phyloP scores from a whole-genome alignment of 768 basidiomycete genomes.

The Amanita subjunquillea region DNA sequence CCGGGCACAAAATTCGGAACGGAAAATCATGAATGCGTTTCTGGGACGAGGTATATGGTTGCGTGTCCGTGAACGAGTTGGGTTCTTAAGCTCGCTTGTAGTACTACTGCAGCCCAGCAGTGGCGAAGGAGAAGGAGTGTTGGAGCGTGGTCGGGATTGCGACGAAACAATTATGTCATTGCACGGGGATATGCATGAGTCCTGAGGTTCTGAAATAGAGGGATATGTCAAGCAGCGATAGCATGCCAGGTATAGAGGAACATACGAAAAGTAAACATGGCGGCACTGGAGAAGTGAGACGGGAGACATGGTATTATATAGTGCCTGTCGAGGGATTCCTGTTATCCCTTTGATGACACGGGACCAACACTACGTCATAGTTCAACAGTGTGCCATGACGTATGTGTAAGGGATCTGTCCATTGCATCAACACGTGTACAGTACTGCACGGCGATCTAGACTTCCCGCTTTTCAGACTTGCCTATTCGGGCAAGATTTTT shows the following conservation, averaged over 20 bases:
- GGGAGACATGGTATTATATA: conserved; percentile 5
- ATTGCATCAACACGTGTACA: background rate
- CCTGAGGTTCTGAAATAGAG: background rate
- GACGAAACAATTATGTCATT: background rate
- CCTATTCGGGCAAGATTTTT: background rate
- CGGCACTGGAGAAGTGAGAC: background rate
- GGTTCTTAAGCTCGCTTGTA: background rate
- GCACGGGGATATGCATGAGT: background rate
- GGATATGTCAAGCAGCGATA: background rate
- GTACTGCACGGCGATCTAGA: background rate
- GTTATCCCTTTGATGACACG: conserved; percentile 2
- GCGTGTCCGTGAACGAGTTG: conserved; percentile 17
- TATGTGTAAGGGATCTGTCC: background rate
- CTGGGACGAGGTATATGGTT: conserved; percentile 66
- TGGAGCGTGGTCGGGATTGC: background rate
- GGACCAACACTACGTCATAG: background rate
- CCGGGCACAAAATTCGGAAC: conserved; percentile 47
- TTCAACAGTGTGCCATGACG: background rate
- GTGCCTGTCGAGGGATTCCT: conserved; percentile 2
- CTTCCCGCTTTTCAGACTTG: background rate
- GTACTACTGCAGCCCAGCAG: background rate
- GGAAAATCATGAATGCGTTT: conserved; percentile 76
- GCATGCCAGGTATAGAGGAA: background rate
- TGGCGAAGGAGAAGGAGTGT: background rate
- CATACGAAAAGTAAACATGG: conserved; percentile 2